phyloP scores from a whole-genome alignment of 495 filamentous ascomycete species.

The Podospora australis region DNA sequence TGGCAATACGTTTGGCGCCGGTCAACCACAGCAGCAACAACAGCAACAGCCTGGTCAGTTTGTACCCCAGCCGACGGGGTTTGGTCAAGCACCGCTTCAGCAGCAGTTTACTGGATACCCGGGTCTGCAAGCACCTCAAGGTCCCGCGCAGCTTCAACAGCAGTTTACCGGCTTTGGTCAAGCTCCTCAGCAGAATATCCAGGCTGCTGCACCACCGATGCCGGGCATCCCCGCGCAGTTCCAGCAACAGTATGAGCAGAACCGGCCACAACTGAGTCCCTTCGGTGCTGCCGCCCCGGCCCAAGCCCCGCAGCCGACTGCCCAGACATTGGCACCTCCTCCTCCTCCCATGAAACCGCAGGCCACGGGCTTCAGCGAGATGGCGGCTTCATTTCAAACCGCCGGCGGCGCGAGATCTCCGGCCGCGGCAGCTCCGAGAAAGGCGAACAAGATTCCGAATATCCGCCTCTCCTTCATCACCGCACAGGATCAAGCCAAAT shows the following conservation, averaged over 20 bases:
- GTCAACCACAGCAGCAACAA: conserved; percentile 51
- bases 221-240: conserved; percentile 50
- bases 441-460: conserved; percentile 73
- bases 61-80: conserved; percentile 54
- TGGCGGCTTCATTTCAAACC: conserved; percentile 78
- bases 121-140: conserved; percentile 43
- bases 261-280: conserved; percentile 36
- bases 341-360: conserved; percentile 55
- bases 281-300: conserved; percentile 30
- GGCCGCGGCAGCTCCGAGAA: conserved; percentile 36
- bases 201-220: conserved; percentile 47
- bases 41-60: conserved; percentile 57
- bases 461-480: conserved; percentile 94
- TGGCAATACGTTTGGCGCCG: conserved; percentile 43
- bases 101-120: conserved; percentile 57
- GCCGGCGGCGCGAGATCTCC: conserved; percentile 48
- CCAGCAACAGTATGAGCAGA: conserved; percentile 34
- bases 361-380: conserved; percentile 67
- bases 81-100: conserved; percentile 52
- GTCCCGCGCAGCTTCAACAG: conserved; percentile 47
- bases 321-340: conserved; percentile 29
- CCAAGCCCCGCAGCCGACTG: conserved; percentile 21
- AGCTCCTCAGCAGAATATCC: conserved; percentile 37
- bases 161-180: conserved; percentile 52
- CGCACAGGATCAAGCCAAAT: conserved; percentile 90